These are phyloP conservation scores for Sordariomycetes sp. DNA, from an alignment of 2,329 filamentous ascomycete genomes.

Conservation along the genomic window DNA sequence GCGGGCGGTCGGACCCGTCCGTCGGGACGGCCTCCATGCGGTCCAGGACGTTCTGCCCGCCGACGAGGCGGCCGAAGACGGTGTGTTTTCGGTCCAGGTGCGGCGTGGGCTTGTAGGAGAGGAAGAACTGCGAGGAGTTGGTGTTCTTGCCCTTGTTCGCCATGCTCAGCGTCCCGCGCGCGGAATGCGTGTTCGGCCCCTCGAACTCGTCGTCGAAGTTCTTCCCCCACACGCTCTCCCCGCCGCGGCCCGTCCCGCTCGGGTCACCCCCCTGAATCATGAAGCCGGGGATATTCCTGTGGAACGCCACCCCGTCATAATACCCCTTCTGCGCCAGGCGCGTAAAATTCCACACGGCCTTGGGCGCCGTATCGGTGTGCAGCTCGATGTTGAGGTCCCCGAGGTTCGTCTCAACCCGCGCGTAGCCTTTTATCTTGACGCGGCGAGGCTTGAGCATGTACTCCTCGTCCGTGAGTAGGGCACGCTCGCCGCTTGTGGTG, in stretches of 20 bases:
- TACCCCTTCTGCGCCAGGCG: conserved; percentile 81
- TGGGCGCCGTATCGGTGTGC: conserved; percentile 81
- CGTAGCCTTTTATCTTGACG: conserved; percentile 85
- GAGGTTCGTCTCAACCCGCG: conserved; percentile 74
- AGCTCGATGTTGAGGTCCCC: conserved; percentile 84
- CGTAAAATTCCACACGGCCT: conserved; percentile 95
- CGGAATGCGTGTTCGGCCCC: conserved; percentile 74
- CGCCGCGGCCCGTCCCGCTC: conserved; percentile 84
- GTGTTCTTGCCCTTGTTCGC: conserved; percentile 98
- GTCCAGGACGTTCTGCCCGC: conserved; percentile 59
- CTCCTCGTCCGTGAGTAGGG: conserved; percentile 83
- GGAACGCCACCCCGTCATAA: conserved; percentile 75
- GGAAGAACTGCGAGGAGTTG: conserved; percentile 91
- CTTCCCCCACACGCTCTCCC: conserved; percentile 84
- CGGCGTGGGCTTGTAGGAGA: conserved; percentile 73
- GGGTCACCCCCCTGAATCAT: conserved; percentile 98
- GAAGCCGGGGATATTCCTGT: conserved; percentile 89
- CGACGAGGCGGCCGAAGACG: conserved; percentile 83
- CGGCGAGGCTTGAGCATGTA: conserved; percentile 90
- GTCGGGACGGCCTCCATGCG: conserved; percentile 69
- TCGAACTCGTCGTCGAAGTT: conserved; percentile 92
- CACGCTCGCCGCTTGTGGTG: conserved; percentile 78
- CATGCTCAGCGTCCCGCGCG: conserved; percentile 78
- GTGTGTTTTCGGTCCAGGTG: conserved; percentile 95
- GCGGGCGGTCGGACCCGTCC: conserved; percentile 65